A percentile compares a stretch with the other conserved stretches of the same genome.
Evolutionary conservation across 2,329 filamentous ascomycete species (phyloP).

Genomic region (Pyrenochaeta sp.): DNA sequence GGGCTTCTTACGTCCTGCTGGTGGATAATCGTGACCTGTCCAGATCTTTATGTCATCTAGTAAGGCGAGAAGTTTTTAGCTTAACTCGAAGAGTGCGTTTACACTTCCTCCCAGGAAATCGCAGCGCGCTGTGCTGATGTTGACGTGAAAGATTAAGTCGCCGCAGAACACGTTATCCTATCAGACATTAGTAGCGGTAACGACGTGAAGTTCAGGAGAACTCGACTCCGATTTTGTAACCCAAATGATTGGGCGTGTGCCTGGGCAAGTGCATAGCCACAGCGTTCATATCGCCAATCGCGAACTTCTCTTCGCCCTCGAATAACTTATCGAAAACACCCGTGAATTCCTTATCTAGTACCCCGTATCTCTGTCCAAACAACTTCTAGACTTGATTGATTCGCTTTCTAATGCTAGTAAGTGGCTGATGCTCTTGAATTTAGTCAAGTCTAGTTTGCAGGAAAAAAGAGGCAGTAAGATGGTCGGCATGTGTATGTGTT

Average conservation of each 20-base stretch:
- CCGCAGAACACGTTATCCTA: conserved; percentile 47
- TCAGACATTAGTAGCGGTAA: not conserved
- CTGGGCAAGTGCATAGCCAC: conserved; percentile 65
- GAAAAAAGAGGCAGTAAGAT: conserved; percentile 67
- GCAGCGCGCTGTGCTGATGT: conserved; percentile 44
- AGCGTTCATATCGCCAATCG: conserved; percentile 58
- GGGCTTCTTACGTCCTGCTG: conserved; percentile 25
- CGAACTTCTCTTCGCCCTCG: conserved; percentile 63
- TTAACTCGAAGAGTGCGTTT: conserved; percentile 34
- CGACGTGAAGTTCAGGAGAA: not conserved
- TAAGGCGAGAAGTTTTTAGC: conserved; percentile 34
- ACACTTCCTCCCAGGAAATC: conserved; percentile 50
- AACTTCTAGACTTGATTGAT: conserved; percentile 62
- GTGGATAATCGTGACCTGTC: conserved; percentile 48
- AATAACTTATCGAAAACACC: conserved; percentile 63
- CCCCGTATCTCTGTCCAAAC: conserved; percentile 61
- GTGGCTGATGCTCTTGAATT: conserved; percentile 51
- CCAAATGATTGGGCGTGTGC: conserved; percentile 68
- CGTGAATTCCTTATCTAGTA: conserved; percentile 55
- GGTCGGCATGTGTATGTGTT: conserved; percentile 70
- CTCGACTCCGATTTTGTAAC: conserved; percentile 62
- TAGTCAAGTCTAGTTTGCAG: conserved; percentile 54
- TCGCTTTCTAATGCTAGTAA: conserved; percentile 64
- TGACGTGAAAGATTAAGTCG: conserved; percentile 46
- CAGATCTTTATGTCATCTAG: conserved; percentile 42